Evolutionary conservation across 2,329 filamentous ascomycete species (phyloP).

Genomic region (Trichoderma hamatum): DNA sequence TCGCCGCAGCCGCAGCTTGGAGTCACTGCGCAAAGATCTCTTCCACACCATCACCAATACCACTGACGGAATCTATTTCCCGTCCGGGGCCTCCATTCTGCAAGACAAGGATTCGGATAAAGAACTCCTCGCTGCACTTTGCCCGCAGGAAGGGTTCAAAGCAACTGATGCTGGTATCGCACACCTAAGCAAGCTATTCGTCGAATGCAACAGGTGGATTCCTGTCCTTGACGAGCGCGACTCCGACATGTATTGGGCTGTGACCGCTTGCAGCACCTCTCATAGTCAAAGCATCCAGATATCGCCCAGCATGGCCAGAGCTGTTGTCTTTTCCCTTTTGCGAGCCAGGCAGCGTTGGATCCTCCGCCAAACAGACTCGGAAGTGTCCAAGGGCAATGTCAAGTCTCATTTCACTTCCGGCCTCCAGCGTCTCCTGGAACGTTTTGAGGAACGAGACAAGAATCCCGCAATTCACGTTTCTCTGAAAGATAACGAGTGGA

Average conservation of each 20-base stretch:
- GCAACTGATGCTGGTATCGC: neutral
- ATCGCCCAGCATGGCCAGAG: neutral
- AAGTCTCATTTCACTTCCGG: slow-evolving; percentile 13
- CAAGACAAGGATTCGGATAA: slow-evolving; percentile 3
- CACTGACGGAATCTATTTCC: slow-evolving; percentile 22
- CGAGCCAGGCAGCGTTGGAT: slow-evolving; percentile 28
- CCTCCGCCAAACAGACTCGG: neutral
- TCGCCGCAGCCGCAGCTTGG: slow-evolving; percentile 20
- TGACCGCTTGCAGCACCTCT: slow-evolving; percentile 1
- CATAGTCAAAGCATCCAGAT: slow-evolving; percentile 1
- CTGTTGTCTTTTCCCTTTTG: slow-evolving; percentile 24
- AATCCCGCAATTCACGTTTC: too few species aligned
- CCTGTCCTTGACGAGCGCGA: neutral
- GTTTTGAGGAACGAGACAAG: slow-evolving; percentile 5
- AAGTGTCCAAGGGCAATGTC: neutral
- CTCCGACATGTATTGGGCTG: neutral
- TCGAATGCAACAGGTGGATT: slow-evolving; percentile 21
- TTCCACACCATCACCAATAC: slow-evolving; percentile 14
- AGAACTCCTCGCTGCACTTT: slow-evolving; percentile 12
- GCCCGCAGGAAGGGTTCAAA: slow-evolving; percentile 7
- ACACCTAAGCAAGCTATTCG: slow-evolving; percentile 4
- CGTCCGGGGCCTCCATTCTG: neutral
- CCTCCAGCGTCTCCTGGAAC: slow-evolving; percentile 24
- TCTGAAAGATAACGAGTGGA: neutral
- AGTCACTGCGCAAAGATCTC: slow-evolving; percentile 16